Evolutionary conservation across 2,329 filamentous ascomycete species (phyloP).

Genomic region (Ophiostoma populinum): DNA sequence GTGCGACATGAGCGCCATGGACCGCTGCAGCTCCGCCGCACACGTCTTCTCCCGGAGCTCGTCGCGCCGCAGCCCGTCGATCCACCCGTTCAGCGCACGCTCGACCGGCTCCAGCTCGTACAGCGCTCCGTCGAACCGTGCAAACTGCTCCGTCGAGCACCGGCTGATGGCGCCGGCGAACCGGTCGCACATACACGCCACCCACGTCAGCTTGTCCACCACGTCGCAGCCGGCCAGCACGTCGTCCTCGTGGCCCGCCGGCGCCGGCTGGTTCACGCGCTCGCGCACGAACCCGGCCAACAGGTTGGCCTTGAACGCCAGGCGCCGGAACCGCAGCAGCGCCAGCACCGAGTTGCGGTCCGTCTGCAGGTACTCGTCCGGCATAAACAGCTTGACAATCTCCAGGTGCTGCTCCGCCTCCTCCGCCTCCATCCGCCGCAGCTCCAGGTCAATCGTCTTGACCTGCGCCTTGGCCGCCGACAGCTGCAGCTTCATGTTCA

Average conservation of each 20-base stretch:
- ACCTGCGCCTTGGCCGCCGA: constrained; percentile 83
- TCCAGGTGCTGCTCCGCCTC: constrained; percentile 76
- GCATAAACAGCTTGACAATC: constrained; percentile 78
- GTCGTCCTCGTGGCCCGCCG: constrained; percentile 59
- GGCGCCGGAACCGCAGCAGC: constrained; percentile 69
- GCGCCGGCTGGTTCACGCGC: constrained; percentile 43
- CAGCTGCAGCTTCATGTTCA: constrained; percentile 84
- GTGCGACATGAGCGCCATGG: constrained; percentile 74
- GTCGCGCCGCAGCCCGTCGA: constrained; percentile 67
- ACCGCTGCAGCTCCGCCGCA: constrained; percentile 63
- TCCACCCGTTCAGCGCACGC: constrained; percentile 71
- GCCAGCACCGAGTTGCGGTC: constrained; percentile 80
- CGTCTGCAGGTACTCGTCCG: constrained; percentile 55
- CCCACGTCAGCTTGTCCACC: constrained; percentile 71
- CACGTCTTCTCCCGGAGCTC: constrained; percentile 76
- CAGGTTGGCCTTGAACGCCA: constrained; percentile 74
- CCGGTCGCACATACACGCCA: constrained; percentile 65
- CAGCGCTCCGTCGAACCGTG: constrained; percentile 58
- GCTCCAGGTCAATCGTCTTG: constrained; percentile 84
- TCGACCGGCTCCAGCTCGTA: constrained; percentile 88
- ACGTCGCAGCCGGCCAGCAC: constrained; percentile 66
- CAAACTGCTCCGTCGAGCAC: constrained; percentile 64
- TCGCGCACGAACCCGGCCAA: constrained; percentile 67
- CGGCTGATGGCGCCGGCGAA: constrained; percentile 67
- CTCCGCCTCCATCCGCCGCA: constrained; percentile 72